Evolutionary conservation across 371 early-diverging fungal species (phyloP), one percentile per base, ranked within the genome.

Genomic region (Batkoa obscura): DNA sequence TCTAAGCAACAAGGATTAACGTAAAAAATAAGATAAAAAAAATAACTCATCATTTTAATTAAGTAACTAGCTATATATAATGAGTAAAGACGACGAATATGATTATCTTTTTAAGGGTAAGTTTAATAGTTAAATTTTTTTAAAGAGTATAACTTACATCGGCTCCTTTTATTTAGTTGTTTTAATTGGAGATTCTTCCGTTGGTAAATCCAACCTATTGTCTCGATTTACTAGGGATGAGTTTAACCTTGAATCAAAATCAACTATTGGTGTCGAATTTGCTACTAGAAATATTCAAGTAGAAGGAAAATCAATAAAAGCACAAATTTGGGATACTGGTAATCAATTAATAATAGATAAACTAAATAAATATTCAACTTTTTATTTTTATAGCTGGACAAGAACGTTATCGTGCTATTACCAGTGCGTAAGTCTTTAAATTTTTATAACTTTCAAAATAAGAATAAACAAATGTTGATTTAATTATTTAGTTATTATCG

Each of bases 251-350:
- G 94, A 94, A 62, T 90, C 94, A 52, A 97, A 96, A 67, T 94
- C 99, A 41, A 99, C 99, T 57, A 99, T 99, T 68, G 99, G 99
- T 59, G 99, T 99, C 42, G 97, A 99, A 68, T 99, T 99, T 75
- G 98, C 94, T 46, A 98, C 99, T 38, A 79, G 94, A 58, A 87
- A 83, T 66, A 94, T 99, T 64, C 86, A 93, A 65, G 90, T 99
- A 10, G 94, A 96, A 60, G 79, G 80, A 56, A 91, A 94, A 71
- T 89, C 86, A 31, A 91, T 99, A 63, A 99, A 99, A 72, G 96
- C 98, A 36, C 99, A 99, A 71, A 98, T 99, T 63, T 99, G 99
- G 99, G 99, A 97, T 65, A 95, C 97, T 56, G 84, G 80, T 77
- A 67, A 64, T 56, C 51, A n/a, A n/a, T n/a, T n/a, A n/a, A n/a